Conservation (phyloP, 148 eudicot genomes). For the Camellia granthamiana region DNA sequence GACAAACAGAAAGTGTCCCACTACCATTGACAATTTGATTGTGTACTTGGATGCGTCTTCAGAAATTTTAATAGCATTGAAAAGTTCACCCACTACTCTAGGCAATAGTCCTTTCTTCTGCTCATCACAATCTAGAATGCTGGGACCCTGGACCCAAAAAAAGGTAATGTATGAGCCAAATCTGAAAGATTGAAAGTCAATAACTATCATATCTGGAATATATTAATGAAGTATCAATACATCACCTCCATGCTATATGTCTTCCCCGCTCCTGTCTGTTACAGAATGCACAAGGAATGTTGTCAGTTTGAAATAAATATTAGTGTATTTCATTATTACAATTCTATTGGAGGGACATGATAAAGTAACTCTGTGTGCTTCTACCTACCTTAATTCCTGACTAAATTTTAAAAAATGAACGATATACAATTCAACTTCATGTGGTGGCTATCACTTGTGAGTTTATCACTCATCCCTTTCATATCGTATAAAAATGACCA, state of each 20-base stretch:
- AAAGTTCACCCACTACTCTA: slow-evolving; percentile 77
- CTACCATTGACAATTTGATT: slow-evolving; percentile 82
- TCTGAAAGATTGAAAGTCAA: neutral
- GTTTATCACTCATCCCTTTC: neutral
- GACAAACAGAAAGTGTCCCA: neutral
- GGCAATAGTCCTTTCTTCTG: slow-evolving; percentile 73
- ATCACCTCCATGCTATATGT: slow-evolving; percentile 95
- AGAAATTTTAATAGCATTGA: slow-evolving; percentile 39
- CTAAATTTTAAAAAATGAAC: slow-evolving; percentile 5
- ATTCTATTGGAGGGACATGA: neutral
- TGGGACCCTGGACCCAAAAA: slow-evolving; percentile 55
- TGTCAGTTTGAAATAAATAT: slow-evolving; percentile 4
- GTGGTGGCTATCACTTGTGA: neutral
- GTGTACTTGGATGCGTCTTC: slow-evolving; percentile 38
- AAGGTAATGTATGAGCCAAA: slow-evolving; percentile 11
- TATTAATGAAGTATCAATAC: neutral
- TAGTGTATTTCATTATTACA: neutral
- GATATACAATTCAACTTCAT: neutral
- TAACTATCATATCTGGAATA: neutral
- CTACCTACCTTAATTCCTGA: neutral
- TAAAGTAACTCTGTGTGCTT: slow-evolving; percentile 5
- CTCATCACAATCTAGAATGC: slow-evolving; percentile 53
- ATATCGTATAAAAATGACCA: neutral
- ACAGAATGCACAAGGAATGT: slow-evolving; percentile 15
- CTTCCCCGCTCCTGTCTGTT: slow-evolving; percentile 97